These are phyloP conservation scores for Angophora floribunda DNA, from an alignment of 345 rosid genomes.

Conservation along the genomic window DNA sequence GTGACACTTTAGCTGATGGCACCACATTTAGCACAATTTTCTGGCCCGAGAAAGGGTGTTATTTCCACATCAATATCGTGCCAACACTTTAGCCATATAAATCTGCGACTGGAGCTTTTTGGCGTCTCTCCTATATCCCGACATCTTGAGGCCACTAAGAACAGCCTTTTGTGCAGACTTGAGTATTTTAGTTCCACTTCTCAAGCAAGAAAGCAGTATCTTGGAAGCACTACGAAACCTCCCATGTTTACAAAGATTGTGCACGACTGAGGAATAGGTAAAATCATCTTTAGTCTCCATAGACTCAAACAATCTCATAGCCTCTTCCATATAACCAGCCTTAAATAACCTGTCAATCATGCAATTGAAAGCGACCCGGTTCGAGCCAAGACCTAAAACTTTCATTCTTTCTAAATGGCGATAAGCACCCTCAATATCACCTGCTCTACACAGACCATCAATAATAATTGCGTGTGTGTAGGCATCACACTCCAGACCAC, in stretches of 20 bases:
- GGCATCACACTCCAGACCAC: conserved; percentile 53
- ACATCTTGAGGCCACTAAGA: conserved; percentile 44
- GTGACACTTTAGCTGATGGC: neutral
- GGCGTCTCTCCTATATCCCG: conserved; percentile 46
- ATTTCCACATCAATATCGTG: conserved; percentile 7
- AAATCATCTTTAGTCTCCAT: conserved; percentile 72
- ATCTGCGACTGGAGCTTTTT: conserved; percentile 46
- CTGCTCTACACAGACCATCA: conserved; percentile 53
- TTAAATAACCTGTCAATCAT: conserved; percentile 66
- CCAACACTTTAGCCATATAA: conserved; percentile 22
- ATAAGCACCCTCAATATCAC: conserved; percentile 44
- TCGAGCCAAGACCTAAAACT: conserved; percentile 30
- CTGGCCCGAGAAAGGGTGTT: neutral
- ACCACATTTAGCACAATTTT: neutral
- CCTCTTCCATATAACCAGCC: conserved; percentile 44
- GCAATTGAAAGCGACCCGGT: conserved; percentile 48
- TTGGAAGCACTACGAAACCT: conserved; percentile 56
- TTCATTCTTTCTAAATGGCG: conserved; percentile 47
- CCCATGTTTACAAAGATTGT: conserved; percentile 67
- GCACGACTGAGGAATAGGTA: conserved; percentile 63
- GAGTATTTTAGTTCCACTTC: conserved; percentile 50
- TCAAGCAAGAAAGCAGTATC: conserved; percentile 53
- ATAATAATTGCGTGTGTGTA: conserved; percentile 80
- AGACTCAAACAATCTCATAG: conserved; percentile 45
- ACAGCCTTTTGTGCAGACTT: conserved; percentile 62